Evolutionary conservation across 108 stramenopile genomes (phyloP).

Genomic region (Nitzschia sp.): DNA sequence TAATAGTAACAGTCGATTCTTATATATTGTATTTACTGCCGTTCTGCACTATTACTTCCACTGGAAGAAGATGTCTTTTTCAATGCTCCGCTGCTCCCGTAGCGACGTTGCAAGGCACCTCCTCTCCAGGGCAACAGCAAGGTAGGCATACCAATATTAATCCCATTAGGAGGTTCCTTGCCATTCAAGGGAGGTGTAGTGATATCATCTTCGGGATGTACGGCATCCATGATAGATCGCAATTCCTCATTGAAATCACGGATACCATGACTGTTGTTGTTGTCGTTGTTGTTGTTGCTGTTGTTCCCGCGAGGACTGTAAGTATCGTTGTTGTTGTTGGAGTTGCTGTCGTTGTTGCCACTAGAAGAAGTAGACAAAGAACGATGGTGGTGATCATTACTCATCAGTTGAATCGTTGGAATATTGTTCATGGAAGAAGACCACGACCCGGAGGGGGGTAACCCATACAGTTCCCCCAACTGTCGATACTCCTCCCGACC

Average conservation of each 20-base stretch:
- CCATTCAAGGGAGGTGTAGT: not conserved
- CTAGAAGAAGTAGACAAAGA: not conserved
- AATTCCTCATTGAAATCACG: conserved; percentile 29
- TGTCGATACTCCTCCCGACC: conserved; percentile 17
- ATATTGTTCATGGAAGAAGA: no score
- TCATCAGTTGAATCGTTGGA: not conserved
- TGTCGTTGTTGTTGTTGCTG: no score
- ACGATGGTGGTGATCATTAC: conserved; percentile 10
- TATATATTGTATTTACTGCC: no score
- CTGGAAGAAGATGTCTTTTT: no score
- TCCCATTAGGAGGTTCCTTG: not conserved
- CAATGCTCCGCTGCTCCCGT: not conserved
- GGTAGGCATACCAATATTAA: not conserved
- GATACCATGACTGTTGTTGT: not conserved
- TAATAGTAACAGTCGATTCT: no score
- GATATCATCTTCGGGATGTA: conserved; percentile 18
- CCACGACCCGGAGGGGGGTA: not conserved
- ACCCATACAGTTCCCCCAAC: conserved; percentile 17
- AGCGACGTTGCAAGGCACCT: conserved; percentile 6
- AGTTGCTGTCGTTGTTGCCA: no score
- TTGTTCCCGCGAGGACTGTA: no score
- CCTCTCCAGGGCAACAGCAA: conserved; percentile 21
- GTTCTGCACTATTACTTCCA: no score
- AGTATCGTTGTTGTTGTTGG: no score
- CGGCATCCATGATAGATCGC: conserved; percentile 23